Conservation (phyloP, 2,329 filamentous ascomycete genomes). For the Macrophomina tecta region DNA sequence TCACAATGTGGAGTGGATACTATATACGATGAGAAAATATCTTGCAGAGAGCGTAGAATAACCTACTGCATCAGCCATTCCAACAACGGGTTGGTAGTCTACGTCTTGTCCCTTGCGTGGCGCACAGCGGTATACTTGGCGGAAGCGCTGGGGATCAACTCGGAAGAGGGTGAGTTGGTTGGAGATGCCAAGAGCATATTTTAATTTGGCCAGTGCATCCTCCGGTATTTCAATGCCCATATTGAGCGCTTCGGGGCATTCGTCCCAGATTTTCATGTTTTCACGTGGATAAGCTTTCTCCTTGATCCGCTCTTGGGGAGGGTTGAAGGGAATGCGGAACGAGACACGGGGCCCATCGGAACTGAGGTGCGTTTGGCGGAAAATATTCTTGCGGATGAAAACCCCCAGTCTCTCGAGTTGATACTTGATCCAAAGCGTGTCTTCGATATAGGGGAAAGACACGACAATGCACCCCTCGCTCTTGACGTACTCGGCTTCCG, state of each 20-base stretch:
- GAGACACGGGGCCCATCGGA: constrained; percentile 64
- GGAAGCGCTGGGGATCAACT: constrained; percentile 62
- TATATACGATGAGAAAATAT: not conserved
- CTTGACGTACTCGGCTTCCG: constrained; percentile 56
- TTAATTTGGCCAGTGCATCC: constrained; percentile 68
- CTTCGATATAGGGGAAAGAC: constrained; percentile 63
- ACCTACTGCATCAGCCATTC: constrained; percentile 73
- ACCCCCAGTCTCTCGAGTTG: constrained; percentile 41
- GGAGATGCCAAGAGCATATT: constrained; percentile 69
- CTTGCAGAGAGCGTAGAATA: not conserved
- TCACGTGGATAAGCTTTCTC: constrained; percentile 65
- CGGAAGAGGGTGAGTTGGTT: constrained; percentile 73
- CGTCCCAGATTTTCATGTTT: constrained; percentile 70
- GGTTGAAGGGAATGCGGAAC: constrained; percentile 70
- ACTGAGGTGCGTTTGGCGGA: constrained; percentile 30
- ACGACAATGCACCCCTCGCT: constrained; percentile 68
- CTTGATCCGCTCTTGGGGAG: constrained; percentile 63
- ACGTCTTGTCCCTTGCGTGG: constrained; percentile 60
- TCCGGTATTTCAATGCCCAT: constrained; percentile 51
- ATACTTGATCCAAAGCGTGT: constrained; percentile 36
- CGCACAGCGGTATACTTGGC: constrained; percentile 67
- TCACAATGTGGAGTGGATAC: constrained; percentile 75
- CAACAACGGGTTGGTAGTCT: constrained; percentile 69
- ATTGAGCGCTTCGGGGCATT: constrained; percentile 57
- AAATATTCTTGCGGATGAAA: constrained; percentile 36